These are phyloP conservation scores for Aspergillus sp. DNA, from an alignment of 2,329 filamentous ascomycete species.

Conservation along the genomic window DNA sequence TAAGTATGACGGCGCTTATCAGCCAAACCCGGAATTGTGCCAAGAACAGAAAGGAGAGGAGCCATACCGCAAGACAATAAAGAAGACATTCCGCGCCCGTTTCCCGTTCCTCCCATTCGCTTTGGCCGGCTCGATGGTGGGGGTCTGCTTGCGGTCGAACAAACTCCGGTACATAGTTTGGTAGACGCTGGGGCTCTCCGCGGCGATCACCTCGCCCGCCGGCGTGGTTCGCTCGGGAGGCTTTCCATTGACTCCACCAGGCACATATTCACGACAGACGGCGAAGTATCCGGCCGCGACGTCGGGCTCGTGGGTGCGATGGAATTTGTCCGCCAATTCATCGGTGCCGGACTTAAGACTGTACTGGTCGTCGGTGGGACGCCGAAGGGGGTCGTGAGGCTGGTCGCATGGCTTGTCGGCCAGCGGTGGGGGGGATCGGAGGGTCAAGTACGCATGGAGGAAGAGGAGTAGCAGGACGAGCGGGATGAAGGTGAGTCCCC, in stretches of 20 bases:
- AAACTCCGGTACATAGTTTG: conserved; percentile 97
- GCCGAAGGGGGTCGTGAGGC: conserved; percentile 37
- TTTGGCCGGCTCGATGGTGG: conserved; percentile 55
- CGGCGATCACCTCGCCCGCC: conserved; percentile 71
- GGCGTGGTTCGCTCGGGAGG: conserved; percentile 84
- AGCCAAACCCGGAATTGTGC: conserved; percentile 7
- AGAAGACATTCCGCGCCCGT: conserved; percentile 83
- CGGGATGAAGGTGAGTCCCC: conserved; percentile 85
- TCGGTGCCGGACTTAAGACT: conserved; percentile 63
- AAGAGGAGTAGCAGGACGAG: conserved; percentile 63
- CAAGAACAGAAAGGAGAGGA: neutral
- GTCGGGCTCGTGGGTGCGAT: conserved; percentile 65
- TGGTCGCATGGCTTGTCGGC: conserved; percentile 38
- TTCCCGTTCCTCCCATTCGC: conserved; percentile 50
- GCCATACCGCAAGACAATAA: conserved; percentile 76
- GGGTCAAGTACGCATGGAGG: conserved; percentile 66
- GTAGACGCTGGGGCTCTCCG: conserved; percentile 90
- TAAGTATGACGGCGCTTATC: neutral
- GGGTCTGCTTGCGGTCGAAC: conserved; percentile 74
- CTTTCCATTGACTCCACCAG: conserved; percentile 88
- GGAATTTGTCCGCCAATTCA: conserved; percentile 60
- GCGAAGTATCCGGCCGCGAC: conserved; percentile 90
- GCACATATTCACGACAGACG: conserved; percentile 89
- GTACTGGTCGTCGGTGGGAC: conserved; percentile 64
- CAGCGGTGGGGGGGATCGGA: conserved; percentile 49